Evolutionary conservation across 306 rosid species (phyloP), one percentile per base, ranked within the genome.

Genomic region (Nissolia schottii): DNA sequence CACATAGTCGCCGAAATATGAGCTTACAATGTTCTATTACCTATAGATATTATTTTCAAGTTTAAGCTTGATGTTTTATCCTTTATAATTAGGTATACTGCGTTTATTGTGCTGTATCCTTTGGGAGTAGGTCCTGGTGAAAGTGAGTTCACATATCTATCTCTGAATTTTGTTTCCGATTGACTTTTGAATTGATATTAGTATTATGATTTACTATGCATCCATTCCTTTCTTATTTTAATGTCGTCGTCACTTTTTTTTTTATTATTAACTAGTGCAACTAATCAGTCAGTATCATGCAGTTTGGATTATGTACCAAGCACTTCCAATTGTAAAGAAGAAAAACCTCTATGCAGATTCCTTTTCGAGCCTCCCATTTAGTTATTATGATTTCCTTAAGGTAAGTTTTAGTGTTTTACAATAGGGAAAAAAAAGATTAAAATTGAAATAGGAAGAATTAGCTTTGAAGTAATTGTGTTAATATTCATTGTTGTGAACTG

Each of bases 251-350:
- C 32, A n/a, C 43, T 37, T 40, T 22, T 35, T 55, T 51, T 43
- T 4, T 43, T 14, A 13, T 13, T 3, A 25, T 48, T 50, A 68
- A 76, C 59, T 60, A 19, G 58, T 71, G 70, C 54, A 35, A 85
- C 74, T 81, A 51, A 71, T 73, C 28, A 32, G 60, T 64, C 56
- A 24, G 50, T 79, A 55, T 75, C 9, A 16, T 79, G 88, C 90
- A 93, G 96, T 90, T 74, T 87, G 97, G 96, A 37, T 66, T 55
- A 86, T 89, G 91, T 93, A 89, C 81, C 84, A 86, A 67, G 92
- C 97, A 35, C 89, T 94, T 79, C 92, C 97, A 31, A 85, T 83
- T 59, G 69, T 86, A 67, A 82, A 86, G 80, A 70, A 85, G 90
- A 84, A 70, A 63, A 87, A 85, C 84, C 84, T 86, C 74, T 85